Conservation (phyloP, 805 yeast species). For the Wickerhamiella occidentalis region DNA sequence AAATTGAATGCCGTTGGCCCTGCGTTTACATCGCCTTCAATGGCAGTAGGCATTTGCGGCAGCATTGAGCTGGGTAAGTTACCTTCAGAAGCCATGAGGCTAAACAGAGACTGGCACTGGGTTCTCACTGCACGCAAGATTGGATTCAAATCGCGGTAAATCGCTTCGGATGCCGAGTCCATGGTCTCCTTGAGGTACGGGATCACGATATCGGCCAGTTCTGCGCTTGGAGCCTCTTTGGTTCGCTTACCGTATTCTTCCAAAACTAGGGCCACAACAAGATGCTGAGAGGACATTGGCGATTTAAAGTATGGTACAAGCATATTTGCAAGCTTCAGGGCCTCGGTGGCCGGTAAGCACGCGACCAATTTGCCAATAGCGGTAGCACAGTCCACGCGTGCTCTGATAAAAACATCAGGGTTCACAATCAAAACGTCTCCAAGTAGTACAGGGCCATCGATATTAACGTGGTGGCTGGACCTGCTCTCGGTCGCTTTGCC, state of each 20-base stretch:
- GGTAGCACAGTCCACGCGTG: conserved; percentile 61
- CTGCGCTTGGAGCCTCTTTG: not conserved
- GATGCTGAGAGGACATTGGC: conserved; percentile 68
- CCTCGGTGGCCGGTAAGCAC: conserved; percentile 5
- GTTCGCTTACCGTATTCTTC: conserved; percentile 41
- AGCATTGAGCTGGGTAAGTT: conserved; percentile 56
- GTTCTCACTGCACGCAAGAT: conserved; percentile 73
- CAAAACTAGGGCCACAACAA: conserved; percentile 54
- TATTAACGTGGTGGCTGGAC: conserved; percentile 41
- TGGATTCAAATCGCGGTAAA: conserved; percentile 71
- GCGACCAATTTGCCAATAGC: conserved; percentile 51
- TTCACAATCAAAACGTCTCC: conserved; percentile 90
- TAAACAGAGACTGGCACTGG: conserved; percentile 71
- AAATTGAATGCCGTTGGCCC: conserved; percentile 87
- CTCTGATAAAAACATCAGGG: conserved; percentile 54
- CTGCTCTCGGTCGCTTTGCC: conserved; percentile 15
- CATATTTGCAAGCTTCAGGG: not conserved
- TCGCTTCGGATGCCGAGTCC: conserved; percentile 27
- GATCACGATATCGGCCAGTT: not conserved
- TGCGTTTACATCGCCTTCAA: conserved; percentile 88
- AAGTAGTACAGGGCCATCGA: conserved; percentile 81
- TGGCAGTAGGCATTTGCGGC: conserved; percentile 78
- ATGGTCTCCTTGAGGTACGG: conserved; percentile 6
- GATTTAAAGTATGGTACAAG: conserved; percentile 37
- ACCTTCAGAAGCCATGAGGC: conserved; percentile 65